Conservation (phyloP, 2,329 filamentous ascomycete genomes). For the Aspergillus oerlinghausenensis region DNA sequence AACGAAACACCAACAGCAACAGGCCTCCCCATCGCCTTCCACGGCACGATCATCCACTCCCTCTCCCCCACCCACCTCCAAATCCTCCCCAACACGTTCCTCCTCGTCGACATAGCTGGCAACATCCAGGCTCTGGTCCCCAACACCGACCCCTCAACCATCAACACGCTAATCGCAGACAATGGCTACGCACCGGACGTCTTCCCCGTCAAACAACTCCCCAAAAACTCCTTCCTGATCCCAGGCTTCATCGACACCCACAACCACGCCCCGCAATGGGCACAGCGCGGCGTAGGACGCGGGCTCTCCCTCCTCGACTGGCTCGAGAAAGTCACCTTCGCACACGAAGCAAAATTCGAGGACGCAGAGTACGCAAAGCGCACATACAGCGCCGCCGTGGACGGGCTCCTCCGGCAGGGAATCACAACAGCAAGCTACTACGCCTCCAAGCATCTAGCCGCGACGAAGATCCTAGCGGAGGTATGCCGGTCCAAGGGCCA, state of each 20-base stretch:
- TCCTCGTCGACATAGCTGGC: conserved; percentile 28
- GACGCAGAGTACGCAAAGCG: conserved; percentile 50
- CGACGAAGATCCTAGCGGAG: conserved; percentile 30
- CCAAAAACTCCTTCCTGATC: conserved; percentile 26
- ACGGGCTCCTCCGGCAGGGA: conserved; percentile 55
- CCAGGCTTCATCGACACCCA: conserved; percentile 57
- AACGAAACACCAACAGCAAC: conserved; percentile 1
- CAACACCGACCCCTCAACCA: conserved; percentile 13
- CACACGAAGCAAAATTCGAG: conserved; percentile 57
- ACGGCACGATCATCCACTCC: conserved; percentile 34
- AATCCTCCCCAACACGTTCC: conserved; percentile 27
- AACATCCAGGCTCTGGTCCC: conserved; percentile 26
- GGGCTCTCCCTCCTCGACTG: conserved; percentile 51
- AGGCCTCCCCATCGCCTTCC: conserved; percentile 27
- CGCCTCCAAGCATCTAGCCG: conserved; percentile 27
- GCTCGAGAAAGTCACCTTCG: conserved; percentile 61
- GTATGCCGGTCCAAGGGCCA: conserved; percentile 29
- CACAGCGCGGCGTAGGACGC: conserved; percentile 43
- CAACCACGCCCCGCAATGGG: conserved; percentile 60
- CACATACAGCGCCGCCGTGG: conserved; percentile 51
- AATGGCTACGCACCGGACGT: conserved; percentile 22
- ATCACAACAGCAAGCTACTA: conserved; percentile 37
- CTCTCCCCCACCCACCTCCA: conserved; percentile 20
- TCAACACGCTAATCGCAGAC: conserved; percentile 21
- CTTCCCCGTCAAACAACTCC: conserved; percentile 25